Evolutionary conservation across 2,329 filamentous ascomycete genomes (phyloP).

Genomic region (Aureobasidium mangrovei): DNA sequence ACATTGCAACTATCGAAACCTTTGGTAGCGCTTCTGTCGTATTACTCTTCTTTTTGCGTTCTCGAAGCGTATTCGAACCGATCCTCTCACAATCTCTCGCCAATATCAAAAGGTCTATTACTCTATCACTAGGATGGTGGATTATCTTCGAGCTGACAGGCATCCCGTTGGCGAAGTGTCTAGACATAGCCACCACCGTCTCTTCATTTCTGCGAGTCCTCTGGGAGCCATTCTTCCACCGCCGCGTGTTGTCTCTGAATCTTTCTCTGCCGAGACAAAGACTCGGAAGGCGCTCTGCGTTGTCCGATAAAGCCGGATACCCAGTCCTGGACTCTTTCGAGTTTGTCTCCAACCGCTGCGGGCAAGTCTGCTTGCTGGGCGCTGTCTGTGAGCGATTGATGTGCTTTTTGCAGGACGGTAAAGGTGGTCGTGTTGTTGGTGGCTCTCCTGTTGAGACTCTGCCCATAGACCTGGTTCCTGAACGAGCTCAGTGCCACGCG

Average conservation of each 20-base stretch:
- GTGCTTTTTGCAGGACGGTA: slow-evolving; percentile 14
- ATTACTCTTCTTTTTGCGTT: too few relatives aligned
- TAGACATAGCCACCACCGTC: background rate
- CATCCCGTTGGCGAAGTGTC: too few relatives aligned
- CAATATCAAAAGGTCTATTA: too few relatives aligned
- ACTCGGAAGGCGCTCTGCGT: background rate
- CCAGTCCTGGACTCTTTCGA: slow-evolving; percentile 15
- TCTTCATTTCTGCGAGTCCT: slow-evolving; percentile 10
- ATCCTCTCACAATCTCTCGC: too few relatives aligned
- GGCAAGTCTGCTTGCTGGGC: background rate
- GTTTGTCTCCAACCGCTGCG: slow-evolving; percentile 8
- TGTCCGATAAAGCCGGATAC: slow-evolving; percentile 15
- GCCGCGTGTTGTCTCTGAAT: background rate
- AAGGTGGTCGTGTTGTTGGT: slow-evolving; percentile 59
- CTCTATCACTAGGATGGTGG: too few relatives aligned
- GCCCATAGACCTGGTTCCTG: slow-evolving; percentile 69
- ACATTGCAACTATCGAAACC: too few relatives aligned
- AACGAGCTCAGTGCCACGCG: slow-evolving; percentile 75
- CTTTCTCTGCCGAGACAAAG: background rate
- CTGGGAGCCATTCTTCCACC: slow-evolving; percentile 7
- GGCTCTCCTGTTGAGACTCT: slow-evolving; percentile 64
- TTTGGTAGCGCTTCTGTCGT: too few relatives aligned
- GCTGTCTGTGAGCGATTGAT: background rate
- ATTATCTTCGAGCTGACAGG: too few relatives aligned
- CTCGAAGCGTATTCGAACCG: too few relatives aligned